A percentile compares a stretch with the other conserved stretches of the same genome.
These are phyloP conservation scores for Calonectria fujianensis DNA, from an alignment of 2,329 filamentous ascomycete genomes.

Conservation along the genomic window DNA sequence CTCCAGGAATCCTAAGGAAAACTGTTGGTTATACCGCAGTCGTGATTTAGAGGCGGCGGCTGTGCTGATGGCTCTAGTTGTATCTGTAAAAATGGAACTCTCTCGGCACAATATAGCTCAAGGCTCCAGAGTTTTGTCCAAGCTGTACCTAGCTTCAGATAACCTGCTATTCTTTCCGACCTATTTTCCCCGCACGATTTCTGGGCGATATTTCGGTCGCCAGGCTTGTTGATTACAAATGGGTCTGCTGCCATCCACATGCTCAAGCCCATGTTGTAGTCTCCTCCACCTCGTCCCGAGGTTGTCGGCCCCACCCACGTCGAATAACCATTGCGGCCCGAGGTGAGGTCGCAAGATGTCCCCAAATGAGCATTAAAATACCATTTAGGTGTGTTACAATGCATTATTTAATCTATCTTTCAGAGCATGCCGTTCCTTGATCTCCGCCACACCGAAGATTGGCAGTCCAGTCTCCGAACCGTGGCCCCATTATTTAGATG, in stretches of 20 bases:
- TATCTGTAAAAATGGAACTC: background rate
- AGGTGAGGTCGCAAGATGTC: background rate
- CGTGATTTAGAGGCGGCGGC: too few species aligned
- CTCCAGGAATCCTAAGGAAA: background rate
- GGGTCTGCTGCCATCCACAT: background rate
- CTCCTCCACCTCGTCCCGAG: constrained; percentile 2
- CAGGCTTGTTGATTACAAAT: background rate
- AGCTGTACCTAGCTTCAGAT: background rate
- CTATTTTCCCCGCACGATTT: too few species aligned
- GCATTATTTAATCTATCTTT: background rate
- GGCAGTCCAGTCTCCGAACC: background rate
- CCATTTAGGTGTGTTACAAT: background rate
- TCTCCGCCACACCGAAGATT: background rate
- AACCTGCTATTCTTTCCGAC: background rate
- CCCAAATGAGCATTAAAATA: background rate
- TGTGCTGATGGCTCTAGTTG: background rate
- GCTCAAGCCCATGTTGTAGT: background rate
- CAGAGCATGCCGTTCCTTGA: background rate
- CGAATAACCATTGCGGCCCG: background rate
- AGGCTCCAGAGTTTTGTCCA: background rate
- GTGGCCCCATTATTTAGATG: background rate
- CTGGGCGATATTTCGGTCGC: background rate
- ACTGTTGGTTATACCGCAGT: background rate
- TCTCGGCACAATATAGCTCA: background rate
- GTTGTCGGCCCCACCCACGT: background rate